phyloP scores from a whole-genome alignment of 306 rosid genomes.

The Lotus japonicus region DNA sequence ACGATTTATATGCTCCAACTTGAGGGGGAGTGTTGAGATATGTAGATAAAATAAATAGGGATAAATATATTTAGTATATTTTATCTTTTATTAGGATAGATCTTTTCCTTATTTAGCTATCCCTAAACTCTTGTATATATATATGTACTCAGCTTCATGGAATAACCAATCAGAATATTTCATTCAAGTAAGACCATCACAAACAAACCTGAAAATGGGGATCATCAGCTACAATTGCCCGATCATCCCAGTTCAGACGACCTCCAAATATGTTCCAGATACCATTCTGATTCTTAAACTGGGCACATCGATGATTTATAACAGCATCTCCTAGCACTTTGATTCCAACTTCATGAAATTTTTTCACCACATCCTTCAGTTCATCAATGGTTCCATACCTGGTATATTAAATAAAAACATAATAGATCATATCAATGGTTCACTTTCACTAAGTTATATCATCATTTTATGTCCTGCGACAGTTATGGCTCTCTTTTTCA shows the following conservation, averaged over 20 bases:
- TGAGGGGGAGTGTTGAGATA: too few relatives aligned
- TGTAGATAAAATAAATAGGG: too few relatives aligned
- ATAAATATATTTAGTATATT: too few relatives aligned
- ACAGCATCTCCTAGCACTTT: constrained; percentile 94
- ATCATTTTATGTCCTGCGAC: not conserved
- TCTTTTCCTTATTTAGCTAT: too few relatives aligned
- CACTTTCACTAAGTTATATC: not conserved
- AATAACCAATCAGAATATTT: too few relatives aligned
- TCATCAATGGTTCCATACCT: constrained; percentile 85
- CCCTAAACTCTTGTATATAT: too few relatives aligned
- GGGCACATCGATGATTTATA: constrained; percentile 96
- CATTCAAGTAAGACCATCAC: not conserved
- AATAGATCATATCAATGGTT: constrained; percentile 7
- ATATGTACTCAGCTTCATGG: too few relatives aligned
- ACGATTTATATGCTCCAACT: too few relatives aligned
- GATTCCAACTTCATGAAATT: constrained; percentile 58
- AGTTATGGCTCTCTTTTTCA: not conserved
- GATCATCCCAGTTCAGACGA: constrained; percentile 89
- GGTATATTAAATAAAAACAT: constrained; percentile 10
- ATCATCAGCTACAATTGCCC: constrained; percentile 94
- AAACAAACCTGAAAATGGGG: constrained; percentile 92
- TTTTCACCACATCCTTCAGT: constrained; percentile 71
- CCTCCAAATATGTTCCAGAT: constrained; percentile 97
- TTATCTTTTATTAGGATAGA: too few relatives aligned
- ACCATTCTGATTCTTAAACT: constrained; percentile 74